Conservation (phyloP, 2,329 filamentous ascomycete species). For the Clarireedia homoeocarpa region DNA sequence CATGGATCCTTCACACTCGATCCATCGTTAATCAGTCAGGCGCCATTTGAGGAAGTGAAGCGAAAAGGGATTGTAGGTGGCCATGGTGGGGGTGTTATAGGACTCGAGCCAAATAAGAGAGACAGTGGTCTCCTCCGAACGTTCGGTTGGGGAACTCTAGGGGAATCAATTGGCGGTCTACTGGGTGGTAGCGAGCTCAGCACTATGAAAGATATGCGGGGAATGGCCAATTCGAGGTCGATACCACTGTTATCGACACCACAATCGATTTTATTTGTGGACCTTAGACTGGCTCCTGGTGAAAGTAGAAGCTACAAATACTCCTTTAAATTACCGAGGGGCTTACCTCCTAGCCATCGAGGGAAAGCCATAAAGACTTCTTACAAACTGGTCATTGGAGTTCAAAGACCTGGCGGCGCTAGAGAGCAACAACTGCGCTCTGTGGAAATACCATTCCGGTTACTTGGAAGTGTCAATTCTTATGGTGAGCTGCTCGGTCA, state of each 20-base stretch:
- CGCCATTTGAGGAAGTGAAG: slow-evolving; percentile 92
- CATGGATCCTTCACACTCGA: slow-evolving; percentile 89
- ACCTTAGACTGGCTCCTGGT: slow-evolving; percentile 77
- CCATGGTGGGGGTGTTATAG: slow-evolving; percentile 80
- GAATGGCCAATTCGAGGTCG: slow-evolving; percentile 74
- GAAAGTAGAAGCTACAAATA: slow-evolving; percentile 87
- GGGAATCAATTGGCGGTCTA: slow-evolving; percentile 79
- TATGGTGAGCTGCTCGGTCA: slow-evolving; percentile 85
- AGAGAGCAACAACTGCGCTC: slow-evolving; percentile 79
- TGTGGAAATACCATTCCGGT: slow-evolving; percentile 87
- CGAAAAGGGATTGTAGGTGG: slow-evolving; percentile 84
- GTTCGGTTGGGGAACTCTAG: slow-evolving; percentile 82
- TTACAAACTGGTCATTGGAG: slow-evolving; percentile 86
- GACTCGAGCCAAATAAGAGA: slow-evolving; percentile 63
- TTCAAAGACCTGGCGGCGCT: slow-evolving; percentile 71
- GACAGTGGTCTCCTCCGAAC: slow-evolving; percentile 74
- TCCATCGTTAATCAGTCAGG: slow-evolving; percentile 81
- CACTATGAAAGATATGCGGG: slow-evolving; percentile 92
- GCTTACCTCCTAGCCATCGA: slow-evolving; percentile 83
- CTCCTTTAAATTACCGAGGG: slow-evolving; percentile 74
- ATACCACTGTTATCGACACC: slow-evolving; percentile 91
- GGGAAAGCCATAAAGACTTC: slow-evolving; percentile 91
- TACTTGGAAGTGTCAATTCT: slow-evolving; percentile 85
- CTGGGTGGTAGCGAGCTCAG: slow-evolving; percentile 83
- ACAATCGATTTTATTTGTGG: slow-evolving; percentile 92